Evolutionary conservation across 331 rosid genomes (phyloP).

Genomic region (Stylosanthes scabra): DNA sequence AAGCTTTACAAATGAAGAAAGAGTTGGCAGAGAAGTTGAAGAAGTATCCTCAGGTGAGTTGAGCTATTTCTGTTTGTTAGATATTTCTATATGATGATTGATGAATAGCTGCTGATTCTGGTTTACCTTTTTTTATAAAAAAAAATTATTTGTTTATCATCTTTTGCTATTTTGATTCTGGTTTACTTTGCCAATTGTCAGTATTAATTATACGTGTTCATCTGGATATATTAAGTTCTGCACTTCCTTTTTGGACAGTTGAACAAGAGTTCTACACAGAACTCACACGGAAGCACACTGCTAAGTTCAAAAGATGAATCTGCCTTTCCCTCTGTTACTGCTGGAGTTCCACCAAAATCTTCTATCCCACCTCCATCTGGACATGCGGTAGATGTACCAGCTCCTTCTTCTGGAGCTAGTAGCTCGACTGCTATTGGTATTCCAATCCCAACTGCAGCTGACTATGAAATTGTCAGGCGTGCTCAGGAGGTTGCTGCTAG

Average conservation of each 20-base stretch:
- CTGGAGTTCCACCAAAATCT: constrained; percentile 45
- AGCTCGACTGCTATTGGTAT: constrained; percentile 50
- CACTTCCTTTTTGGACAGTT: constrained; percentile 59
- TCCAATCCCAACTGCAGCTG: constrained; percentile 49
- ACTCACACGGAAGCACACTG: constrained; percentile 49
- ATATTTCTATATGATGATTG: constrained; percentile 14
- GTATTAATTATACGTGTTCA: neutral
- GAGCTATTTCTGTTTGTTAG: constrained; percentile 5
- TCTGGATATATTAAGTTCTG: constrained; percentile 36
- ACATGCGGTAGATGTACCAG: constrained; percentile 45
- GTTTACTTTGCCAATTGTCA: no score
- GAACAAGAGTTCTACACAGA: constrained; percentile 62
- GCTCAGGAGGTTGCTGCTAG: constrained; percentile 95
- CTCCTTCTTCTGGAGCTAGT: constrained; percentile 49
- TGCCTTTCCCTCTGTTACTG: constrained; percentile 41
- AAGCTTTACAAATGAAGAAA: constrained; percentile 84
- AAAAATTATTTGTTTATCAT: no score
- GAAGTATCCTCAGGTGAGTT: constrained; percentile 72
- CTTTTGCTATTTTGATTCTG: neutral
- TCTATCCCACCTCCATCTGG: constrained; percentile 48
- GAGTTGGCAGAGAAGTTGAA: constrained; percentile 76
- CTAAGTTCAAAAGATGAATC: constrained; percentile 53
- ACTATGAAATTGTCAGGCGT: constrained; percentile 84
- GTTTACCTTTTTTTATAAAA: neutral
- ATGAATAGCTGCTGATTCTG: neutral